These are phyloP conservation scores for Suhomyces taliae DNA, from an alignment of 1,139 yeast genomes.

Conservation along the genomic window DNA sequence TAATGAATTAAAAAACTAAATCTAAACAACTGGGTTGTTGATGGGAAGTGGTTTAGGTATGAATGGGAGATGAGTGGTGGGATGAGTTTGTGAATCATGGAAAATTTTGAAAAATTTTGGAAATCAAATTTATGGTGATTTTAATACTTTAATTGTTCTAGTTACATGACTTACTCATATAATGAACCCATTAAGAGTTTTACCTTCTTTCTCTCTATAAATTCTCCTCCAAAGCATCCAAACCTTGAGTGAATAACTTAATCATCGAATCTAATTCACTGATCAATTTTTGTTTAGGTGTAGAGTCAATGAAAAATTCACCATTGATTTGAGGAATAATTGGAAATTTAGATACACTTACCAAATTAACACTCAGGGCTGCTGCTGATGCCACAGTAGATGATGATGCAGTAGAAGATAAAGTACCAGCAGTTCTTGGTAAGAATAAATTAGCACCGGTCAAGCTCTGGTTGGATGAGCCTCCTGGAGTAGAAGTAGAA, in stretches of 20 bases:
- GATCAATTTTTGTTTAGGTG: slow-evolving; percentile 36
- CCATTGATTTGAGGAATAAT: slow-evolving; percentile 37
- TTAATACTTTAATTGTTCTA: background rate
- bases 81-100: too few species aligned
- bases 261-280: slow-evolving; percentile 43
- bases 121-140: too few species aligned
- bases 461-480: slow-evolving; percentile 6
- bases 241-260: slow-evolving; percentile 38
- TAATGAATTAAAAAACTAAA: too few species aligned
- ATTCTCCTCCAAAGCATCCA: slow-evolving; percentile 40
- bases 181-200: background rate
- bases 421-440: slow-evolving; percentile 7
- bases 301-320: slow-evolving; percentile 41
- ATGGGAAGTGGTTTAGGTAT: too few species aligned
- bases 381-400: background rate
- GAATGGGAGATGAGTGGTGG: too few species aligned
- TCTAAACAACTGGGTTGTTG: too few species aligned
- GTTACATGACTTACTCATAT: background rate
- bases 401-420: slow-evolving; percentile 6
- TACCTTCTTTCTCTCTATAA: background rate
- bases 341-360: slow-evolving; percentile 29
- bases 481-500: slow-evolving; percentile 10
- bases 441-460: slow-evolving; percentile 12
- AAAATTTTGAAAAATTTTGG: too few species aligned
- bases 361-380: background rate